Conservation (phyloP, 768 basidiomycete genomes). For the Kwoniella sp. region DNA sequence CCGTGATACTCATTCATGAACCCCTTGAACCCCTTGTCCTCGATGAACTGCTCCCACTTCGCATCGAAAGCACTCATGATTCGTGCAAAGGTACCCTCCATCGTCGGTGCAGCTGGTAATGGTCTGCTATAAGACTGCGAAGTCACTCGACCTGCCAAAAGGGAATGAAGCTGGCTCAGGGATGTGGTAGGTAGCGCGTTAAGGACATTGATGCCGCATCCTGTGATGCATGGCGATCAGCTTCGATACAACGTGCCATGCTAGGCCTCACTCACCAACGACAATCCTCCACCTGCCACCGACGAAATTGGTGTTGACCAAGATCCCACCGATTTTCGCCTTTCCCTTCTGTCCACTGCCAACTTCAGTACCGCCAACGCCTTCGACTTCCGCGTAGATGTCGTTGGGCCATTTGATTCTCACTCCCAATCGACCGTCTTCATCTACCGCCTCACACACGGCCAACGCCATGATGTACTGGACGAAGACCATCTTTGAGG, state of each 20-base stretch:
- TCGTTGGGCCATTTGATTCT: slow-evolving; percentile 98
- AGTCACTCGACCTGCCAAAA: slow-evolving; percentile 37
- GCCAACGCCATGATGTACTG: slow-evolving; percentile 91
- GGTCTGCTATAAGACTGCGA: slow-evolving; percentile 33
- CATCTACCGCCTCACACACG: slow-evolving; percentile 79
- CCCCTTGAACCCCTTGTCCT: slow-evolving; percentile 69
- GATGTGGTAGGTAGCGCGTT: slow-evolving; percentile 82
- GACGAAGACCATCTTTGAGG: slow-evolving; percentile 76
- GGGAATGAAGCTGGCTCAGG: slow-evolving; percentile 67
- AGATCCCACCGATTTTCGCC: slow-evolving; percentile 81
- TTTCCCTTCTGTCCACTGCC: slow-evolving; percentile 59
- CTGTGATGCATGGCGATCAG: slow-evolving; percentile 57
- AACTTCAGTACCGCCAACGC: slow-evolving; percentile 58
- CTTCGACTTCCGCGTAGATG: slow-evolving; percentile 67
- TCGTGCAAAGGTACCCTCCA: slow-evolving; percentile 74
- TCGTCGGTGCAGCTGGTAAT: slow-evolving; percentile 59
- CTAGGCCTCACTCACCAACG: slow-evolving; percentile 65
- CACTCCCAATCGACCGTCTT: slow-evolving; percentile 64
- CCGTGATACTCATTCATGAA: slow-evolving; percentile 78
- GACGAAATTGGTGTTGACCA: slow-evolving; percentile 84
- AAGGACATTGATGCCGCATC: slow-evolving; percentile 84
- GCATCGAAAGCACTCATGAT: slow-evolving; percentile 75
- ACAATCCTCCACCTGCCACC: slow-evolving; percentile 73
- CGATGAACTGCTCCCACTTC: slow-evolving; percentile 75
- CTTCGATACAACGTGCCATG: neutral